Conservation (phyloP, 768 basidiomycete species). For the Calocybe gangraenosa region DNA sequence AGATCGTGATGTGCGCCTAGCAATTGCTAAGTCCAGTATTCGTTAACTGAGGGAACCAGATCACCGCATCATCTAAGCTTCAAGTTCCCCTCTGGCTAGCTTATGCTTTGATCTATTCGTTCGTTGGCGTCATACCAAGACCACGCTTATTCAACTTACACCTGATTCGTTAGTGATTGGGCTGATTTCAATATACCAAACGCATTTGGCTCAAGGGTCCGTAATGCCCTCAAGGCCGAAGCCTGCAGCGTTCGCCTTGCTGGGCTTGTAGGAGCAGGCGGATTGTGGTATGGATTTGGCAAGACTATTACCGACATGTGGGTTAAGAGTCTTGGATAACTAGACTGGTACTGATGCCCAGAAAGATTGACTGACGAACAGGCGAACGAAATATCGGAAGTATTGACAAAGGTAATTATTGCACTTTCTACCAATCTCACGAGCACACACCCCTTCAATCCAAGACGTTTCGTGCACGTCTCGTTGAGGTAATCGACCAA, state of each 20-base stretch:
- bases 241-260: slow-evolving; percentile 80
- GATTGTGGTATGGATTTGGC: slow-evolving; percentile 91
- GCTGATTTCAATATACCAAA: slow-evolving; percentile 83
- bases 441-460: background rate
- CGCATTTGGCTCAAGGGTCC: slow-evolving; percentile 72
- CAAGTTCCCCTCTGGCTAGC: slow-evolving; percentile 91
- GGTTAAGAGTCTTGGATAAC: slow-evolving; percentile 7
- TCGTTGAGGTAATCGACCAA: slow-evolving; percentile 80
- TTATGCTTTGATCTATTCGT: slow-evolving; percentile 83
- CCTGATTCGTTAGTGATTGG: slow-evolving; percentile 62
- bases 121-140: slow-evolving; percentile 14
- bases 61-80: slow-evolving; percentile 69
- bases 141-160: background rate
- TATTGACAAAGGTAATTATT: slow-evolving; percentile 59
- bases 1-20: slow-evolving; percentile 69
- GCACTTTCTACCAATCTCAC: background rate
- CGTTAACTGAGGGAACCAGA: slow-evolving; percentile 39
- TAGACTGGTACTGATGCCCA: slow-evolving; percentile 1
- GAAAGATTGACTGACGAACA: slow-evolving; percentile 73
- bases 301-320: slow-evolving; percentile 83
- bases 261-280: slow-evolving; percentile 80
- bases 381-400: slow-evolving; percentile 64
- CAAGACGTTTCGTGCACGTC: slow-evolving; percentile 73
- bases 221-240: slow-evolving; percentile 87
- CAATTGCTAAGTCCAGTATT: slow-evolving; percentile 6